Conservation (phyloP, 2,329 filamentous ascomycete genomes). For the Escovopsis sp. region DNA sequence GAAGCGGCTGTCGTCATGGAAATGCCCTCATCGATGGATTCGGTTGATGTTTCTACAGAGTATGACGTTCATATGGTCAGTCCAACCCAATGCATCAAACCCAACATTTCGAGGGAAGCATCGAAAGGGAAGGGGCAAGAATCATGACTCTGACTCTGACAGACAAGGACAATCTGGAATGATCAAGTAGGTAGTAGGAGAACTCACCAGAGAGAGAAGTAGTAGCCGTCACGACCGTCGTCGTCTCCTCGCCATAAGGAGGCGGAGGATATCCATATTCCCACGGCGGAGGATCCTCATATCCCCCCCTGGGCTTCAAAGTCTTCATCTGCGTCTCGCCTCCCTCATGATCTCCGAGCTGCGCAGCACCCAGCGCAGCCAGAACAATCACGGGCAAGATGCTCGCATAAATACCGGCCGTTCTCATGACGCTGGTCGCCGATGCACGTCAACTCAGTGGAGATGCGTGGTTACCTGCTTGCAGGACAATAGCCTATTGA, state of each 20-base stretch:
- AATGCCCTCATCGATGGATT: background rate
- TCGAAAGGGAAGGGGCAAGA: background rate
- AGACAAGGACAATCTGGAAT: no score
- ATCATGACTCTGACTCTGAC: background rate
- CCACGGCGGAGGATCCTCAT: slow-evolving; percentile 6
- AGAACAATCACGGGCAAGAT: slow-evolving; percentile 7
- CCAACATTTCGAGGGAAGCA: no score
- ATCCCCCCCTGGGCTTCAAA: slow-evolving; percentile 4
- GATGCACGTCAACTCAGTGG: no score
- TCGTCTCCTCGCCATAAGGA: slow-evolving; percentile 9
- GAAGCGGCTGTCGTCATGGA: background rate
- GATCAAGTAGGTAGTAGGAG: background rate
- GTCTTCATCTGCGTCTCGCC: slow-evolving; percentile 1
- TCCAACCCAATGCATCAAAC: background rate
- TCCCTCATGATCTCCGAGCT: background rate
- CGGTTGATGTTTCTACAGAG: no score
- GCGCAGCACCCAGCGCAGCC: slow-evolving; percentile 2
- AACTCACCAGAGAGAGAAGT: slow-evolving; percentile 6
- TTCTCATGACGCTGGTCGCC: no score
- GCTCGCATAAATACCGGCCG: slow-evolving; percentile 18
- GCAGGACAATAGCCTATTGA: no score
- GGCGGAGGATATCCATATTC: slow-evolving; percentile 8
- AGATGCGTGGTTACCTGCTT: no score
- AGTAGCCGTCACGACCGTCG: slow-evolving; percentile 1
- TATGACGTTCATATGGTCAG: no score